Evolutionary conservation across 176 grass and related monocot species (phyloP), one percentile per base, ranked within the genome.

Genomic region (Oryza officinalis): DNA sequence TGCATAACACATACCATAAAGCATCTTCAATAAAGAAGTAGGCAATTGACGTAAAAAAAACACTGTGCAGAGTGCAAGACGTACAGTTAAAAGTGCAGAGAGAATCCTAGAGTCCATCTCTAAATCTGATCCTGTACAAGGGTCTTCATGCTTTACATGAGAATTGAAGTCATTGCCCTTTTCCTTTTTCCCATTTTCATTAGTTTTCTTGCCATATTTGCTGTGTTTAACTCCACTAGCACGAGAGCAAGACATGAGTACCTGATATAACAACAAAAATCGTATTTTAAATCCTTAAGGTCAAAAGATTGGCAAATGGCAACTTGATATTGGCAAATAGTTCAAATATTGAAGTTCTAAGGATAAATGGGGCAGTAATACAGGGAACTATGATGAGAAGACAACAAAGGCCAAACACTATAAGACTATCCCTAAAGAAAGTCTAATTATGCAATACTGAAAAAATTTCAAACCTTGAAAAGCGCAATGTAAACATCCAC

Each of bases 21-120:
- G 66, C n/a, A 60, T 60, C 54, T 60, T 60, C 8, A 23, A 60
- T 9, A 23, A 8, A 60, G 18, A 8, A 60, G 18, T 3, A 60
- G 23, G 13, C 37, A 38, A 38, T 8, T 49, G 13, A 13, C 6
- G 2, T 14, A 20, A 22, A 54, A 52, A 69, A 85, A 33, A 52
- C 63, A 64, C 37, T 65, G 33, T 30, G 60, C 17, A 65, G 77
- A 41, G 75, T 80, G 71, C 31, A 23, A 25, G 57, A 89, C 90
- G 78, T 91, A 98, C 93, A 86, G 93, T 90, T 87, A 98, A 87
- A 76, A 98, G 85, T 49, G 93, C 93, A 75, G 96, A 95, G 26
- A 98, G 89, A 75, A 98, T 81, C 23, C 96, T 88, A 67, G 93
- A 98, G 85, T 98, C 96, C 91, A 98, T 93, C 82, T 95, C 96